These are phyloP conservation scores for Sporothrix schenckii DNA, from an alignment of 2,329 filamentous ascomycete genomes.

Conservation along the genomic window DNA sequence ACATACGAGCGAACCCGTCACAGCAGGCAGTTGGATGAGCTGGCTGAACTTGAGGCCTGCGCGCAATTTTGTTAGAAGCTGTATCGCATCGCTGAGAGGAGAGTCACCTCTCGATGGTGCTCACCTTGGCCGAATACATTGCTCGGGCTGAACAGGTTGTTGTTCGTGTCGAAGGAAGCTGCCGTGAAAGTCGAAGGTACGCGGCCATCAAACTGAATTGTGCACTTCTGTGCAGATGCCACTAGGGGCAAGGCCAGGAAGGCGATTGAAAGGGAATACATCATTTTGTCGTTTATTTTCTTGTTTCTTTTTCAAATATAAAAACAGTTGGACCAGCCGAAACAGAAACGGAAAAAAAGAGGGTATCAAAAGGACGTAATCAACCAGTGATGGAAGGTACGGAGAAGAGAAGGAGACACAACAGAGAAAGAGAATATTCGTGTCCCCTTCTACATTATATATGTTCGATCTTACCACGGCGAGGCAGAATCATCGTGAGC, in stretches of 20 bases:
- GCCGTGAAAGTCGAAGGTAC: constrained; percentile 46
- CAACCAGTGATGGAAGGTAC: constrained; percentile 25
- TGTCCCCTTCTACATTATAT: constrained; percentile 11
- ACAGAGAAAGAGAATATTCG: no score
- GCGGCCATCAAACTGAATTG: constrained; percentile 53
- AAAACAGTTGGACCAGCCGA: constrained; percentile 29
- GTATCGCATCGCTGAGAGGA: not conserved
- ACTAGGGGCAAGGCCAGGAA: constrained; percentile 31
- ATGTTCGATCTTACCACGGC: not conserved
- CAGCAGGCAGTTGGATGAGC: constrained; percentile 53
- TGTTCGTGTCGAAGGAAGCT: constrained; percentile 47
- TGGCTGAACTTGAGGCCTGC: constrained; percentile 54
- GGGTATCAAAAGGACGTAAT: constrained; percentile 9
- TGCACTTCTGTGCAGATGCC: constrained; percentile 42
- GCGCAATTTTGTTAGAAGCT: not conserved
- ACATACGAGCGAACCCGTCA: constrained; percentile 47
- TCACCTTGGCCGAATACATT: constrained; percentile 56
- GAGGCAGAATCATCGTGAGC: constrained; percentile 15
- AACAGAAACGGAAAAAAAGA: constrained; percentile 14
- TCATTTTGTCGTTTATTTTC: constrained; percentile 20
- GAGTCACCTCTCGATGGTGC: constrained; percentile 12
- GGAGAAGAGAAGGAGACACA: not conserved
- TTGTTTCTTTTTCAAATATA: not conserved
- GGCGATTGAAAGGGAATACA: constrained; percentile 5
- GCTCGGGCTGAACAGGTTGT: constrained; percentile 54